Evolutionary conservation across 2,329 filamentous ascomycete species (phyloP).

Genomic region (Fusarium solani-melongenae): DNA sequence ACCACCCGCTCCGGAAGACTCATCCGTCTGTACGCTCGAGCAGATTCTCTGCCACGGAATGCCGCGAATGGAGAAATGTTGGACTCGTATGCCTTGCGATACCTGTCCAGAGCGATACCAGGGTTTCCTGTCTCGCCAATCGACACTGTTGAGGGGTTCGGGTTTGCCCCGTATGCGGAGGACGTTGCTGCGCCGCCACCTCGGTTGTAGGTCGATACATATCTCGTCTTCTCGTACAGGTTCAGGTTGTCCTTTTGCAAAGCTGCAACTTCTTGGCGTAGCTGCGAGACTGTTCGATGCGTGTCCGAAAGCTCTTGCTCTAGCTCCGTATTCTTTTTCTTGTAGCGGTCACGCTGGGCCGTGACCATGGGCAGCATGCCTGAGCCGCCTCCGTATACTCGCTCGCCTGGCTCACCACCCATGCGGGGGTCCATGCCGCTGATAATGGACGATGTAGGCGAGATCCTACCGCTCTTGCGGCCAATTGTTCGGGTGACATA

Average conservation of each 20-base stretch:
- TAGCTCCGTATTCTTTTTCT: slow-evolving; percentile 91
- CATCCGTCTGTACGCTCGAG: slow-evolving; percentile 92
- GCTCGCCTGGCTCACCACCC: slow-evolving; percentile 63
- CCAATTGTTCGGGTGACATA: slow-evolving; percentile 75
- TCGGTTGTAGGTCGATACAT: slow-evolving; percentile 92
- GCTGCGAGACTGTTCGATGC: slow-evolving; percentile 83
- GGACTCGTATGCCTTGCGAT: slow-evolving; percentile 91
- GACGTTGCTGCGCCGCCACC: slow-evolving; percentile 69
- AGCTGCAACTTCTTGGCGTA: slow-evolving; percentile 90
- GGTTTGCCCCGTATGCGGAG: slow-evolving; percentile 75
- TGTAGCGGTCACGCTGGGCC: slow-evolving; percentile 97
- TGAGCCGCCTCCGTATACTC: slow-evolving; percentile 75
- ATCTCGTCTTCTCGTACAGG: slow-evolving; percentile 97
- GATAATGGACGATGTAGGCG: slow-evolving; percentile 97
- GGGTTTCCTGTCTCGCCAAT: slow-evolving; percentile 66
- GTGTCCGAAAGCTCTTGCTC: slow-evolving; percentile 89
- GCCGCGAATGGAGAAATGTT: slow-evolving; percentile 96
- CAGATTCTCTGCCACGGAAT: slow-evolving; percentile 92
- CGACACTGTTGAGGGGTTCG: slow-evolving; percentile 79
- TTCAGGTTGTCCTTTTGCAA: slow-evolving; percentile 96
- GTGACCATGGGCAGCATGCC: slow-evolving; percentile 98
- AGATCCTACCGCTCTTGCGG: slow-evolving; percentile 76
- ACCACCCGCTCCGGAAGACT: slow-evolving; percentile 89
- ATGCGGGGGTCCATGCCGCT: slow-evolving; percentile 86
- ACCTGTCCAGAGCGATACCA: slow-evolving; percentile 81